phyloP scores from a whole-genome alignment of 805 yeast species.

The Suhomyces faveliae region DNA sequence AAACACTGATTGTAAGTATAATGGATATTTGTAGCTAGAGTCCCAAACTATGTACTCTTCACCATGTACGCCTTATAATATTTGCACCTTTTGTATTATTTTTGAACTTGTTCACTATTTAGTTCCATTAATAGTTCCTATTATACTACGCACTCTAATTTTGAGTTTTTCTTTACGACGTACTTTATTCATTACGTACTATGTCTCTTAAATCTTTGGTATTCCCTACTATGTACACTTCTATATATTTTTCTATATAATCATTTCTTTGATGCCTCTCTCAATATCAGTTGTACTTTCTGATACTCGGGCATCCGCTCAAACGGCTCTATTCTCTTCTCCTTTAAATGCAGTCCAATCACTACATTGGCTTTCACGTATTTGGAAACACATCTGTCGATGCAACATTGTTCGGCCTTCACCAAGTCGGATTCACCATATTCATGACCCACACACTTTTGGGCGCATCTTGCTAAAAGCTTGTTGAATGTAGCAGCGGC shows the following conservation, averaged over 20 bases:
- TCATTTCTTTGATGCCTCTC: neutral
- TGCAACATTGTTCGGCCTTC: conserved; percentile 80
- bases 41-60: too few species aligned
- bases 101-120: too few species aligned
- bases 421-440: conserved; percentile 82
- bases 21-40: too few species aligned
- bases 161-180: too few species aligned
- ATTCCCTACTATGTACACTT: neutral
- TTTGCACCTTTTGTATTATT: too few species aligned
- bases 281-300: conserved; percentile 7
- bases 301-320: conserved; percentile 41
- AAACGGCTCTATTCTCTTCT: conserved; percentile 43
- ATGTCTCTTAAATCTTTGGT: too few species aligned
- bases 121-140: too few species aligned
- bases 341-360: conserved; percentile 54
- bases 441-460: conserved; percentile 81
- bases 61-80: too few species aligned
- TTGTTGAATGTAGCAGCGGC: conserved; percentile 42
- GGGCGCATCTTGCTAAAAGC: conserved; percentile 59
- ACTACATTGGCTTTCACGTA: conserved; percentile 70
- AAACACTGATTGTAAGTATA: too few species aligned
- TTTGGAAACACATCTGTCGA: conserved; percentile 84
- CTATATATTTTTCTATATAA: neutral
- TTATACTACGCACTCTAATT: too few species aligned
- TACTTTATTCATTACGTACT: too few species aligned